phyloP scores from a whole-genome alignment of 192 early-diverging fungal species.

The Linderina pennispora region DNA sequence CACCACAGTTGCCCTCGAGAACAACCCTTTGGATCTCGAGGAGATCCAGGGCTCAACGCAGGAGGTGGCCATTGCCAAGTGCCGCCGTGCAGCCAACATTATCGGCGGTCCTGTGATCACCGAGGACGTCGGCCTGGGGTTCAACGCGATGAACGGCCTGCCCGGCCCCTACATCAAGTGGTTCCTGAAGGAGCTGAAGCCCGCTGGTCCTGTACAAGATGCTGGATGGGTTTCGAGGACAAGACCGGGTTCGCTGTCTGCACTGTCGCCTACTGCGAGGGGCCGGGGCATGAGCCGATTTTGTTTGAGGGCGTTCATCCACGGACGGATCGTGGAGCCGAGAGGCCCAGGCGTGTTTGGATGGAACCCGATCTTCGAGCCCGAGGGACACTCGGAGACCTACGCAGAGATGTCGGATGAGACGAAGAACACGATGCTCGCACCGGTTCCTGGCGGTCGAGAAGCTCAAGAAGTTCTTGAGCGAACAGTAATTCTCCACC shows the following conservation, averaged over 20 bases:
- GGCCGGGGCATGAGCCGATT: constrained; percentile 73
- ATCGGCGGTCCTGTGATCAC: constrained; percentile 73
- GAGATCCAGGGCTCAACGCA: constrained; percentile 86
- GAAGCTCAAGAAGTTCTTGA: constrained; percentile 55
- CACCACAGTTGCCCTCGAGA: constrained; percentile 57
- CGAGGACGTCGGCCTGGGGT: constrained; percentile 93
- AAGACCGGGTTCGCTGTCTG: constrained; percentile 84
- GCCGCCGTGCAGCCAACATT: constrained; percentile 61
- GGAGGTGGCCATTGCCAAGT: constrained; percentile 77
- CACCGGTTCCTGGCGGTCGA: constrained; percentile 74
- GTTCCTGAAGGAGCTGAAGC: constrained; percentile 81
- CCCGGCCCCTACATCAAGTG: constrained; percentile 93
- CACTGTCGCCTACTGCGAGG: constrained; percentile 83
- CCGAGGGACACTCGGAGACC: constrained; percentile 63
- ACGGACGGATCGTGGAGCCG: constrained; percentile 81
- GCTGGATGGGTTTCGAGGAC: constrained; percentile 83
- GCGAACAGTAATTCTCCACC: constrained; percentile 11
- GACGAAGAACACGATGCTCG: constrained; percentile 85
- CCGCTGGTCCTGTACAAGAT: constrained; percentile 72
- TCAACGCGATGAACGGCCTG: constrained; percentile 88
- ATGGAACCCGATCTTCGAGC: constrained; percentile 96
- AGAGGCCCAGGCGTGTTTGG: constrained; percentile 83
- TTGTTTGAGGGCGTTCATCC: constrained; percentile 79
- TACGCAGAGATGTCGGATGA: constrained; percentile 85
- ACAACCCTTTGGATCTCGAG: constrained; percentile 73